phyloP scores from a whole-genome alignment of 805 yeast species.

The Lipomyces orientalis region DNA sequence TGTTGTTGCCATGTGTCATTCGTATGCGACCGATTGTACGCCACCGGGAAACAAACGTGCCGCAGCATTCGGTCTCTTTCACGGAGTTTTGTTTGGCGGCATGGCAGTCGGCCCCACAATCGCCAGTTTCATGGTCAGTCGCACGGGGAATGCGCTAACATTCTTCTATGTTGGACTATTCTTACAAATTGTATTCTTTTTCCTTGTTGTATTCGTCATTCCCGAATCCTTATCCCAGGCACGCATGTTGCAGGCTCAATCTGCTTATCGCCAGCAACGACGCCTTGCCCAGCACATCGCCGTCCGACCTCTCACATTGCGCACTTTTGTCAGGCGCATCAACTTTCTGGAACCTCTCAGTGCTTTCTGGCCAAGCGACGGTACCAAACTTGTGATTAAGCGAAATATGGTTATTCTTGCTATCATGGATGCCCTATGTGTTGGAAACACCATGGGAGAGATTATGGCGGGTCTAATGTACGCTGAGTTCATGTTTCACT shows the following conservation, averaged over 20 bases:
- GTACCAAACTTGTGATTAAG: slow-evolving; percentile 23
- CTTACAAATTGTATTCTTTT: slow-evolving; percentile 16
- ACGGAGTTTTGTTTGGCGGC: slow-evolving; percentile 27
- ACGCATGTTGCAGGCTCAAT: slow-evolving; percentile 16
- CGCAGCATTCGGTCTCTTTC: slow-evolving; percentile 29
- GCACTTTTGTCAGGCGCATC: slow-evolving; percentile 6
- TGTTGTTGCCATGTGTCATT: slow-evolving; percentile 32
- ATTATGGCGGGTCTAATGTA: slow-evolving; percentile 29
- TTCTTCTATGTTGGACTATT: slow-evolving; percentile 28
- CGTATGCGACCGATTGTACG: slow-evolving; percentile 31
- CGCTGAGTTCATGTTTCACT: slow-evolving; percentile 41
- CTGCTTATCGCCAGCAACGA: slow-evolving; percentile 13
- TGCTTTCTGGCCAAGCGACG: slow-evolving; percentile 31
- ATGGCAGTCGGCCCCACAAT: slow-evolving; percentile 32
- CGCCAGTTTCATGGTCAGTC: slow-evolving; percentile 19
- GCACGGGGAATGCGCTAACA: slow-evolving; percentile 20
- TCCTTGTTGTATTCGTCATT: slow-evolving; percentile 18
- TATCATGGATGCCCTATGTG: slow-evolving; percentile 19
- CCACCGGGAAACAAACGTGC: slow-evolving; percentile 28
- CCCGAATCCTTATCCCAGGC: slow-evolving; percentile 27
- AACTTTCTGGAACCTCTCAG: slow-evolving; percentile 22
- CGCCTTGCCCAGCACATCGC: slow-evolving; percentile 3
- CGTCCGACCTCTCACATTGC: slow-evolving; percentile 6
- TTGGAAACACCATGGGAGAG: slow-evolving; percentile 23
- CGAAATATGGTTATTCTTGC: slow-evolving; percentile 26